These are phyloP conservation scores for Microbotryomycetes sp. DNA, from an alignment of 1,284 basidiomycete genomes.

Conservation along the genomic window DNA sequence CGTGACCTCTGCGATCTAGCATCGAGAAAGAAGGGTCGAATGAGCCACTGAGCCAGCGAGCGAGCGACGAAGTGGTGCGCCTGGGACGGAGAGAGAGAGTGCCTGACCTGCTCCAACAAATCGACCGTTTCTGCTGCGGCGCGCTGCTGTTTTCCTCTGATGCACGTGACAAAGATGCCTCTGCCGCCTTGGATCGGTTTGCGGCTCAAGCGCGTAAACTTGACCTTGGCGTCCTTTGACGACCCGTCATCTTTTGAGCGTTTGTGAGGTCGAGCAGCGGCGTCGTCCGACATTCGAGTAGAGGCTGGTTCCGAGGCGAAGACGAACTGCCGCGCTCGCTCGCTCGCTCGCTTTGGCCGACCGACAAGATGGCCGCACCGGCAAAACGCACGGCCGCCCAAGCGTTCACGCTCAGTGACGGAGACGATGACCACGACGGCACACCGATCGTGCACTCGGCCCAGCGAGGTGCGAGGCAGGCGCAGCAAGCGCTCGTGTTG, in stretches of 20 bases:
- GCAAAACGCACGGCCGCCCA: too few relatives aligned
- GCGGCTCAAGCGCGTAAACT: conserved; percentile 11
- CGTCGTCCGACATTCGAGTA: too few relatives aligned
- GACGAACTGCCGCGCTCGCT: background rate
- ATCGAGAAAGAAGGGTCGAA: background rate
- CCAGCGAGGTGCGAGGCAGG: background rate
- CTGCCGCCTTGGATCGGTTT: conserved; percentile 24
- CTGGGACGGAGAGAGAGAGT: background rate
- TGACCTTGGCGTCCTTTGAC: background rate
- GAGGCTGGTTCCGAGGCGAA: background rate
- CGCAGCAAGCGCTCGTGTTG: background rate
- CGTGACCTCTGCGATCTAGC: conserved; percentile 21
- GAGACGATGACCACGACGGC: conserved; percentile 5
- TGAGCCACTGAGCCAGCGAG: background rate
- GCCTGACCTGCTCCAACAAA: conserved; percentile 23
- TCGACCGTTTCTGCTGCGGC: conserved; percentile 18
- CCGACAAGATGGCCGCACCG: too few relatives aligned
- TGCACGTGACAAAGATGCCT: conserved; percentile 26
- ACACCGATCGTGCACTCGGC: too few relatives aligned
- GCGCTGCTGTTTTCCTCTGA: conserved; percentile 22
- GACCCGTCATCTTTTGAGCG: too few relatives aligned
- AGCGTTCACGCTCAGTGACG: too few relatives aligned
- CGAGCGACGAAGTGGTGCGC: background rate
- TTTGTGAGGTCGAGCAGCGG: too few relatives aligned
- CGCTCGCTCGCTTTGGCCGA: too few relatives aligned